Base-by-base conservation (phyloP, 78 protist species). In the Acrasis kona region DNA sequence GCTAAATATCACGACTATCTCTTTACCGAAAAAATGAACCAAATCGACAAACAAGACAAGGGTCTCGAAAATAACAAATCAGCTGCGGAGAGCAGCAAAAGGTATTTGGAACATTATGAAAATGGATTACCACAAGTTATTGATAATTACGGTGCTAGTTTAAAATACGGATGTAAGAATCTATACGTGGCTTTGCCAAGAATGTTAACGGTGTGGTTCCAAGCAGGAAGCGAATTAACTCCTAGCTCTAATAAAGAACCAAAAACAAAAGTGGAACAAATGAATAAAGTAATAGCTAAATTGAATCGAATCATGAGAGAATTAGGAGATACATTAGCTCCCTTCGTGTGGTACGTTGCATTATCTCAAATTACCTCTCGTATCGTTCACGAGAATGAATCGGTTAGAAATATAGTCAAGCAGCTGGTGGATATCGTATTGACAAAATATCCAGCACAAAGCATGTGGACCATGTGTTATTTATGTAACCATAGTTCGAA, bases 341-440 rank as follows among this genome's bases (percentile, higher is more conserved):
- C 84, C 5, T 77, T 76, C 30, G 38, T 34, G 32, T 87, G 91
- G 92, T 31, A 84, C 8, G 75, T 79, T 0, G 85, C 68, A 40
- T 6, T 89, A 5, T 58, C 91, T 30, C 97, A 93, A 74, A 78
- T 93, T 3, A 30, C 64, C 5, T 85, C 93, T 2, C 82, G 95
- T 39, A 81, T 87, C 2, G 36, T 72, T 10, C 94, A 90, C 41
- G 41, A 39, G 7, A 42, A 79, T 40, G 0, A 0, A 8, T 65
- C 29, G n/a, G 78, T 79, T 4, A 84, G 12, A 37, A 77, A 10
- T 3, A 9, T 77, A 4, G 8, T 93, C 3, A 76, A 67, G 28
- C 30, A 2, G 2, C 35, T 89, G 1, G 27, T 92, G 5, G 38
- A 30, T 1, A 38, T 66, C 3, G 50, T 86, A 0, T 28, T 89